Conservation (phyloP, 1,284 basidiomycete genomes). For the Melampsora larici-populina region DNA sequence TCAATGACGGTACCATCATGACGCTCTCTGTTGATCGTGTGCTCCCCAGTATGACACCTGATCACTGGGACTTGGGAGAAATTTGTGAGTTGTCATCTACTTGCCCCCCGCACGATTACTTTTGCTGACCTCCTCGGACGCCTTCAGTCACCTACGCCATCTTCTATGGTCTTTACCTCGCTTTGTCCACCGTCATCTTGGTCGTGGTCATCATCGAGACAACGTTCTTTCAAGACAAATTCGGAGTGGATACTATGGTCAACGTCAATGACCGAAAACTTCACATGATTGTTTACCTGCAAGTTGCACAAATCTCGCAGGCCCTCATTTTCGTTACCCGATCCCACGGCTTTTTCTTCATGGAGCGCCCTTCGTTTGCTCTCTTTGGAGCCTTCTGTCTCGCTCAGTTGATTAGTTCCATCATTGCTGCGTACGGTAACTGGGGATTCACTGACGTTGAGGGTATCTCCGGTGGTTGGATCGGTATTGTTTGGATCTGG, state of each 20-base stretch:
- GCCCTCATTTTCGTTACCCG: slow-evolving; percentile 95
- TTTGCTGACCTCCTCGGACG: neutral
- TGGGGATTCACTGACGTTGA: slow-evolving; percentile 67
- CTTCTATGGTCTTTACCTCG: slow-evolving; percentile 90
- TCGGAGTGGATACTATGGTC: slow-evolving; percentile 61
- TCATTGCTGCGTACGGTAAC: slow-evolving; percentile 87
- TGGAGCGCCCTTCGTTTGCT: slow-evolving; percentile 88
- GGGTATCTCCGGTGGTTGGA: slow-evolving; percentile 81
- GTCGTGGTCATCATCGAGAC: slow-evolving; percentile 83
- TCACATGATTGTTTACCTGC: slow-evolving; percentile 77
- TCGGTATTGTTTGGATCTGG: slow-evolving; percentile 76
- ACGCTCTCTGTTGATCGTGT: slow-evolving; percentile 40
- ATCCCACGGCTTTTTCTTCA: slow-evolving; percentile 95
- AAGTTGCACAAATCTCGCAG: slow-evolving; percentile 96
- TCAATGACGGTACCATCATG: slow-evolving; percentile 81
- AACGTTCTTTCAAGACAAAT: slow-evolving; percentile 81
- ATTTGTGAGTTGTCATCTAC: slow-evolving; percentile 63
- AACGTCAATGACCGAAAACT: slow-evolving; percentile 68
- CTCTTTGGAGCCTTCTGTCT: slow-evolving; percentile 84
- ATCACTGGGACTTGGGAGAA: slow-evolving; percentile 92
- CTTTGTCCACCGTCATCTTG: slow-evolving; percentile 77
- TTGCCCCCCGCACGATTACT: neutral
- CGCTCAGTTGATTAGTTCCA: slow-evolving; percentile 88
- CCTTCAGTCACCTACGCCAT: slow-evolving; percentile 69
- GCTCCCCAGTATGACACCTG: slow-evolving; percentile 75